Conservation (phyloP, 805 yeast species). For the Saccharomycopsis olivae region DNA sequence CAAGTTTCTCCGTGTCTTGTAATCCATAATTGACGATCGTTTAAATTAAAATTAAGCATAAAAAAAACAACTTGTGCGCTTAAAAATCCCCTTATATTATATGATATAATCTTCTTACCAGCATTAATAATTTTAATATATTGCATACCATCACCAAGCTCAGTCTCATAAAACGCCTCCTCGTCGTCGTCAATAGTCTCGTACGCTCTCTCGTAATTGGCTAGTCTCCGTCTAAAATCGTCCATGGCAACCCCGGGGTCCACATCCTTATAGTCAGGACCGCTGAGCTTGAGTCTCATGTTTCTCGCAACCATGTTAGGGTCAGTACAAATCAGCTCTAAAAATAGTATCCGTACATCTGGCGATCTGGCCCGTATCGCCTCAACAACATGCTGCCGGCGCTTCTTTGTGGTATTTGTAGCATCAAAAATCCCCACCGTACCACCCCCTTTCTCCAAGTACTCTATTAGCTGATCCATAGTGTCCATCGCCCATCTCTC, state of each 20-base stretch:
- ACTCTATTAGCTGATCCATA: constrained; percentile 28
- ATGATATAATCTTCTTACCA: constrained; percentile 53
- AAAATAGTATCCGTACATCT: constrained; percentile 30
- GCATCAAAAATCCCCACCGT: constrained; percentile 43
- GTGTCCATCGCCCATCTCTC: constrained; percentile 39
- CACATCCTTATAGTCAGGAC: constrained; percentile 55
- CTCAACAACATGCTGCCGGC: constrained; percentile 32
- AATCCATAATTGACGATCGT: constrained; percentile 89
- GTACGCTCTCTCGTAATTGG: constrained; percentile 43
- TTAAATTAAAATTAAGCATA: constrained; percentile 76
- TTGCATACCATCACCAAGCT: constrained; percentile 32
- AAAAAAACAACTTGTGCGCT: constrained; percentile 92
- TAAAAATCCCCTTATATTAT: constrained; percentile 62
- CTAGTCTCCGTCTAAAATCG: constrained; percentile 34
- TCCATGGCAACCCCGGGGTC: constrained; percentile 38
- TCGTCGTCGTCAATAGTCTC: constrained; percentile 38
- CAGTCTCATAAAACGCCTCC: constrained; percentile 33
- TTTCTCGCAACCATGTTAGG: constrained; percentile 23
- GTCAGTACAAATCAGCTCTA: constrained; percentile 28
- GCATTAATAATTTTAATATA: constrained; percentile 56
- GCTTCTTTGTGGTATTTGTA: constrained; percentile 35
- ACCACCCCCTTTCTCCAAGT: constrained; percentile 26
- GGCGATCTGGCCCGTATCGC: constrained; percentile 26
- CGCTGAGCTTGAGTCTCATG: constrained; percentile 25
- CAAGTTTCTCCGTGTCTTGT: constrained; percentile 90